phyloP scores from a whole-genome alignment of 2,329 filamentous ascomycete genomes.

The Fusarium napiforme region DNA sequence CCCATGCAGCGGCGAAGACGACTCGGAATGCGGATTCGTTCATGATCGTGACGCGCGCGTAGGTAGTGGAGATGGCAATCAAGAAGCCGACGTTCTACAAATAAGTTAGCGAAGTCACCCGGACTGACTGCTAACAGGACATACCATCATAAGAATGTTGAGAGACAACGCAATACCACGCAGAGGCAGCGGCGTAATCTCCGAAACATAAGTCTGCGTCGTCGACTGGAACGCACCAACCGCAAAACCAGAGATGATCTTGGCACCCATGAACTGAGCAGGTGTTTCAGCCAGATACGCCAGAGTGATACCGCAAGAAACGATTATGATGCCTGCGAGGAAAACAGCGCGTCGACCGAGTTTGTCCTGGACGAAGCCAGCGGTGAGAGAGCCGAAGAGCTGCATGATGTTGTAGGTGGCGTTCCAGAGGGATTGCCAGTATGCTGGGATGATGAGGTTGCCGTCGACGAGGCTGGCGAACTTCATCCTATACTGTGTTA shows the following conservation, averaged over 20 bases:
- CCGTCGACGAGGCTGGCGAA: conserved; percentile 6
- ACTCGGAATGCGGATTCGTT: conserved; percentile 12
- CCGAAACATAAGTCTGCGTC: conserved; percentile 17
- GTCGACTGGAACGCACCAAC: conserved; percentile 16
- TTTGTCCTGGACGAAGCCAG: conserved; percentile 4
- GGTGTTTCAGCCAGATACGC: conserved; percentile 8
- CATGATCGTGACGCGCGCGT: neutral
- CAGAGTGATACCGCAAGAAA: neutral
- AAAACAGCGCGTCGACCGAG: neutral
- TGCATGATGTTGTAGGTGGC: conserved; percentile 15
- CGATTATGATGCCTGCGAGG: neutral
- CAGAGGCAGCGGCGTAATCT: neutral
- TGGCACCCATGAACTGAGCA: conserved; percentile 18
- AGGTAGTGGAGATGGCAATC: neutral
- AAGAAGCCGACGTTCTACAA: conserved; percentile 4
- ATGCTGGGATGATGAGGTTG: conserved; percentile 8
- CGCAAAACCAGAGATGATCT: conserved; percentile 13
- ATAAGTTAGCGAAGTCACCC: neutral
- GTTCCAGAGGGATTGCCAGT: conserved; percentile 16
- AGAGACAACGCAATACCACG: conserved; percentile 6
- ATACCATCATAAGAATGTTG: conserved; percentile 9
- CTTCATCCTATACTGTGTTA: neutral
- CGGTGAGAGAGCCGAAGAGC: neutral
- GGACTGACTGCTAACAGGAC: too few relatives aligned
- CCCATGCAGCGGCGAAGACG: conserved; percentile 8